Evolutionary conservation across 345 rosid genomes (phyloP).

Genomic region (Euphorbia peplus): DNA sequence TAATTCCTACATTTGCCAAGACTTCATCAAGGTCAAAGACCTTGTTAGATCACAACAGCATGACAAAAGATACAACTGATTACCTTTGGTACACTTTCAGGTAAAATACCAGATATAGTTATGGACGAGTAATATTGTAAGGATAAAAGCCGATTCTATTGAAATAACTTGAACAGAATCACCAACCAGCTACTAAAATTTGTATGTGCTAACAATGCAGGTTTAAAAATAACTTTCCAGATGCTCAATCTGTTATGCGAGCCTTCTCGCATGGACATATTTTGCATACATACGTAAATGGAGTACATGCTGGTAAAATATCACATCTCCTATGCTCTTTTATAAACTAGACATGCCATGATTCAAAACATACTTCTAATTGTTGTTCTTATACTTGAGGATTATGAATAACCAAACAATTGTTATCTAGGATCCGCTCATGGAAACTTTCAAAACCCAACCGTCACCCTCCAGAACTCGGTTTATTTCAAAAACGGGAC

Average conservation of each 20-base stretch:
- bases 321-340: background rate
- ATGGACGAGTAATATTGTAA: background rate
- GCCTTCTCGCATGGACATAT: slow-evolving; percentile 55
- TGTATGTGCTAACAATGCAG: slow-evolving; percentile 29
- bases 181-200: background rate
- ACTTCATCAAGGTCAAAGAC: slow-evolving; percentile 45
- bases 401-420: background rate
- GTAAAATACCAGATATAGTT: slow-evolving; percentile 27
- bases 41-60: slow-evolving; percentile 62
- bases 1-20: slow-evolving; percentile 39
- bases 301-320: slow-evolving; percentile 43
- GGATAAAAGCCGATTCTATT: background rate
- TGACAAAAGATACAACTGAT: slow-evolving; percentile 67
- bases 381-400: background rate
- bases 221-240: slow-evolving; percentile 34
- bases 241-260: slow-evolving; percentile 34
- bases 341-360: background rate
- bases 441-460: slow-evolving; percentile 38
- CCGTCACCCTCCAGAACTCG: slow-evolving; percentile 32
- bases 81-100: slow-evolving; percentile 75
- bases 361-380: background rate
- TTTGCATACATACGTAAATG: slow-evolving; percentile 64
- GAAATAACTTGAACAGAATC: background rate
- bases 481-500: slow-evolving; percentile 46
- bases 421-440: slow-evolving; percentile 51